Conservation (phyloP, 345 rosid species). For the Raphanus raphanistrum region DNA sequence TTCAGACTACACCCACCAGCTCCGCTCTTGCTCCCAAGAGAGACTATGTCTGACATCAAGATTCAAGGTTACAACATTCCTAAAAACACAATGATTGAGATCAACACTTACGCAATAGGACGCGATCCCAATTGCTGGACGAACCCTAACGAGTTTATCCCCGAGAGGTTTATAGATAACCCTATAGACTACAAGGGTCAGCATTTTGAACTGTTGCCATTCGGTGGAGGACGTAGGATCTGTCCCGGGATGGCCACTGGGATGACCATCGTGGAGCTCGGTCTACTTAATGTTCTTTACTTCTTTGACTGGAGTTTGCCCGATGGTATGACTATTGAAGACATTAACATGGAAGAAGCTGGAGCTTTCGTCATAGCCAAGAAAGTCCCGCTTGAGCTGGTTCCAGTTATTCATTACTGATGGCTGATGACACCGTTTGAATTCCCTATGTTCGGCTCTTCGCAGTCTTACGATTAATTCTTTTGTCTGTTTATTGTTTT, state of each 20-base stretch:
- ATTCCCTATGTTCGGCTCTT: background rate
- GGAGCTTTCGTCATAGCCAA: slow-evolving; percentile 22
- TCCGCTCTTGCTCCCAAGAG: slow-evolving; percentile 46
- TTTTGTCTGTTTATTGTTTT: background rate
- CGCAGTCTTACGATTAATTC: background rate
- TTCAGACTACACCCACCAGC: slow-evolving; percentile 53
- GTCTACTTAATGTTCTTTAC: slow-evolving; percentile 40
- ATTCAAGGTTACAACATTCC: slow-evolving; percentile 42
- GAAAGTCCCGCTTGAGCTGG: slow-evolving; percentile 27
- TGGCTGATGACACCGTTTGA: background rate
- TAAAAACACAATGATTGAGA: slow-evolving; percentile 34
- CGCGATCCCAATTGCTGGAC: slow-evolving; percentile 48
- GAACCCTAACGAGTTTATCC: slow-evolving; percentile 43
- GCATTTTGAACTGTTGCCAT: slow-evolving; percentile 48
- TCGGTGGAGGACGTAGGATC: slow-evolving; percentile 53
- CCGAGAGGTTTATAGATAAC: slow-evolving; percentile 47
- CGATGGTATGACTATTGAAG: slow-evolving; percentile 24
- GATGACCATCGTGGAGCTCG: slow-evolving; percentile 32
- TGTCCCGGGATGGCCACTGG: slow-evolving; percentile 52
- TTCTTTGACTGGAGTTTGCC: slow-evolving; percentile 46
- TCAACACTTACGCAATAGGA: slow-evolving; percentile 54
- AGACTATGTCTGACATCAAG: slow-evolving; percentile 34
- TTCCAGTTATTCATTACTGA: slow-evolving; percentile 15
- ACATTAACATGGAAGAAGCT: slow-evolving; percentile 39
- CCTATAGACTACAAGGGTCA: slow-evolving; percentile 48